Base-by-base conservation (phyloP, 1,284 basidiomycete genomes). In the Chalciporus sp. region DNA sequence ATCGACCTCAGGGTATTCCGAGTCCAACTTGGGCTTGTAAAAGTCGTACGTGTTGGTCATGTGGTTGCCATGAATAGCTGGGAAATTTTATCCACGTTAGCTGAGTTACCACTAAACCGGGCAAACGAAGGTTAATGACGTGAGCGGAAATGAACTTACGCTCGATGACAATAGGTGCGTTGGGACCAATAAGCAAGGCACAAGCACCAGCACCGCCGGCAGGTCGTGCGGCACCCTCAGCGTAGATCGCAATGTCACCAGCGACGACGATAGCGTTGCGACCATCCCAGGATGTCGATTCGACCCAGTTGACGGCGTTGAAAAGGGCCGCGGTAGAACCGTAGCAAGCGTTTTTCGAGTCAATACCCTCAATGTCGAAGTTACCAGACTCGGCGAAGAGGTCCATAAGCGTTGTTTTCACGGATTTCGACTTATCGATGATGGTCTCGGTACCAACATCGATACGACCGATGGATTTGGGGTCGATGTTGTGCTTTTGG, bases 291-390 rank as follows among this genome's bases (percentile, higher is more conserved):
- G 92, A 95, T 56, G 86, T 87, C 44, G 87, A 90, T 75, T 99
- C 96, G 60, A 98, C 81, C 96, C 96, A 99, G 81, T 95, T 95
- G 72, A 97, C 80, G 49, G 94, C 90, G 76, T 98, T 98, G 86
- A 97, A 98, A 57, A 99, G 85, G 4, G 96, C 96, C 44, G 96
- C 96, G 23, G 96, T 99, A 40, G 94, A 96, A 46, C 96, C 96
- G 72, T 99, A 99, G 80, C 96, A 99, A 19, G 96, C 96, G 72
- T 99, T 99, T 81, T 99, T 99, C 56, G 92, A 95, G 80, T 99
- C 96, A 70, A 99, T 91, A 64, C 96, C 96, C 77, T 99, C 96
- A 59, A 99, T 95, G 72, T 99, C 96, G 66, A 85, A 86, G 85
- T 99, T 99, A 60, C 94, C 96, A 35, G 88, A 84, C 53, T 83